A percentile compares a stretch with the other conserved stretches of the same genome.
Conservation (phyloP, 176 grass and related monocot genomes). For the Stipa capillata region DNA sequence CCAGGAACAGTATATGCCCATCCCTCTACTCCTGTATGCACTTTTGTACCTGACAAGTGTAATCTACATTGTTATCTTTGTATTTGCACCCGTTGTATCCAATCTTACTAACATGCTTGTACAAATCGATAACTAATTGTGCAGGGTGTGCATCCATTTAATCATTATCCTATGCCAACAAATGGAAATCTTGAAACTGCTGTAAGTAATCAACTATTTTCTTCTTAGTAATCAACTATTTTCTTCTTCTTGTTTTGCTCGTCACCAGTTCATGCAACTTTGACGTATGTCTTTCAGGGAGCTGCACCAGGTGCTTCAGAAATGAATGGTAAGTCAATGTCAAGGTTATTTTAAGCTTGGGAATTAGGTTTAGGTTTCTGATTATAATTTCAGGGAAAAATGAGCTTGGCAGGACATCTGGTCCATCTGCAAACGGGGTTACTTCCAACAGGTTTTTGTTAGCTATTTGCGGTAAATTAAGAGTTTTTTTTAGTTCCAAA, state of each 20-base stretch:
- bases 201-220: conserved; percentile 46
- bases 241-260: neutral
- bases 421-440: conserved; percentile 63
- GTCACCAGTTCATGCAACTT: conserved; percentile 18
- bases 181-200: conserved; percentile 61
- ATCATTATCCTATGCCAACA: conserved; percentile 66
- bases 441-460: conserved; percentile 62
- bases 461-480: neutral
- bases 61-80: conserved; percentile 10
- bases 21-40: conserved; percentile 70
- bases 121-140: conserved; percentile 8
- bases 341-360: conserved; percentile 32
- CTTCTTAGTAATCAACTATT: conserved; percentile 35
- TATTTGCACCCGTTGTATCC: neutral
- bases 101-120: conserved; percentile 2
- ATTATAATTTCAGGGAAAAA: conserved; percentile 72
- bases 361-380: conserved; percentile 44
- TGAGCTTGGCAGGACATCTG: conserved; percentile 54
- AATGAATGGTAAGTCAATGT: conserved; percentile 56
- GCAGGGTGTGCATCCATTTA: conserved; percentile 82
- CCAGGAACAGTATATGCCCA: conserved; percentile 93
- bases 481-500: neutral
- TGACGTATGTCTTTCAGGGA: conserved; percentile 31
- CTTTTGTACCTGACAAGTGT: conserved; percentile 17
- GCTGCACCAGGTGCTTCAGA: conserved; percentile 47